phyloP scores from a whole-genome alignment of 2,329 filamentous ascomycete species.

The Lachnellula occidentalis region DNA sequence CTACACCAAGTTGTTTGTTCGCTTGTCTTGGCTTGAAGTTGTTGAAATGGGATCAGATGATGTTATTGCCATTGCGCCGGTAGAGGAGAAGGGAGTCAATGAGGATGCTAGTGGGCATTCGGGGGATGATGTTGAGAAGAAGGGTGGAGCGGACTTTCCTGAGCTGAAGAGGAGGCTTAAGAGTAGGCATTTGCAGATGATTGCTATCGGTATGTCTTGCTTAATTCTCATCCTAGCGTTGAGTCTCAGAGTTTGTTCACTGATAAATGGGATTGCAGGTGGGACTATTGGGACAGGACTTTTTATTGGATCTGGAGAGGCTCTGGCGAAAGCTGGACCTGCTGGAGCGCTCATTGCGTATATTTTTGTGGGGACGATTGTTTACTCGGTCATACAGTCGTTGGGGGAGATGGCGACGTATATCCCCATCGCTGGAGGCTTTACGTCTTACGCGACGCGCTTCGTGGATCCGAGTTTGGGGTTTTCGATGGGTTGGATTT shows the following conservation, averaged over 20 bases:
- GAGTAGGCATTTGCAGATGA: slow-evolving; percentile 61
- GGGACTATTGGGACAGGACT: slow-evolving; percentile 69
- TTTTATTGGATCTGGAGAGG: slow-evolving; percentile 62
- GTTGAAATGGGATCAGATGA: slow-evolving; percentile 13
- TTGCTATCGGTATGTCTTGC: slow-evolving; percentile 45
- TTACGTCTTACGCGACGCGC: slow-evolving; percentile 69
- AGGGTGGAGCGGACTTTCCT: slow-evolving; percentile 4
- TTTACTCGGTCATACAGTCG: slow-evolving; percentile 69
- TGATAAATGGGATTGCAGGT: slow-evolving; percentile 31
- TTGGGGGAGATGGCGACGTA: slow-evolving; percentile 72
- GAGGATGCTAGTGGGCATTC: slow-evolving; percentile 14
- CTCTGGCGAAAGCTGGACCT: slow-evolving; percentile 59
- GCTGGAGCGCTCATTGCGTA: slow-evolving; percentile 64
- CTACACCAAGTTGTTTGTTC: not conserved
- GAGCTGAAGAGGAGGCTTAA: slow-evolving; percentile 38
- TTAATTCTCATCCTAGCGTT: not conserved
- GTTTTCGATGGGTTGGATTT: slow-evolving; percentile 78
- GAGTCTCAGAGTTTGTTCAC: not conserved
- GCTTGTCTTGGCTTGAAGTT: not conserved
- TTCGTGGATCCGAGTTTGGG: slow-evolving; percentile 69
- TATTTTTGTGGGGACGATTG: slow-evolving; percentile 62
- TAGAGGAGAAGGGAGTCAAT: slow-evolving; percentile 7
- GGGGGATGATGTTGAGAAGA: slow-evolving; percentile 23
- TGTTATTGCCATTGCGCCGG: slow-evolving; percentile 1
- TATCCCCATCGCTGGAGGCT: slow-evolving; percentile 70